Evolutionary conservation across 148 eudicot species (phyloP).

Genomic region (Fagopyrum esculentum): DNA sequence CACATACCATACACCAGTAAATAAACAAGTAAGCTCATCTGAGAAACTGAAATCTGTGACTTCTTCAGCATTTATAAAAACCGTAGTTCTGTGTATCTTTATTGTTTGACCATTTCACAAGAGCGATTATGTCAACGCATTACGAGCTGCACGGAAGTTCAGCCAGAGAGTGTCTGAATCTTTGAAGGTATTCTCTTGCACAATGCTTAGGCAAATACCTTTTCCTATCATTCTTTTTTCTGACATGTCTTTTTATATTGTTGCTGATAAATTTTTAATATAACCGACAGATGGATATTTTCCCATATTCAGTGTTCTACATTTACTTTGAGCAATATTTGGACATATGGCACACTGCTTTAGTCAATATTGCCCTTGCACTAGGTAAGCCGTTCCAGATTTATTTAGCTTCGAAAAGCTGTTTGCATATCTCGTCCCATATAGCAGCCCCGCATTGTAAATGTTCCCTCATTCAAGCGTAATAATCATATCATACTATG

Average conservation of each 20-base stretch:
- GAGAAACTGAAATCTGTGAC: neutral
- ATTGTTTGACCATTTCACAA: constrained; percentile 21
- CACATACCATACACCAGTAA: constrained; percentile 61
- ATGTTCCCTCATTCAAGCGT: neutral
- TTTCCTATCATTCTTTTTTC: neutral
- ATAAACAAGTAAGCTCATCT: constrained; percentile 40
- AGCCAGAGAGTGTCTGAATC: constrained; percentile 48
- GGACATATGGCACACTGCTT: constrained; percentile 68
- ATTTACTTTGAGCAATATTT: constrained; percentile 73
- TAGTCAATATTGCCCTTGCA: constrained; percentile 59
- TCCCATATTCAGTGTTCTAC: constrained; percentile 69
- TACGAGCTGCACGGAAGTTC: constrained; percentile 63
- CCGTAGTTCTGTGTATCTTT: neutral
- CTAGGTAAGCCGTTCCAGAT: constrained; percentile 36
- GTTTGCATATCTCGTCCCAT: neutral
- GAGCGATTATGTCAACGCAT: constrained; percentile 57
- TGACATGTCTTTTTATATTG: neutral
- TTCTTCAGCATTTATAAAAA: neutral
- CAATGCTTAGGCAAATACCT: neutral
- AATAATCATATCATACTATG: neutral
- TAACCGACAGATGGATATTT: constrained; percentile 47
- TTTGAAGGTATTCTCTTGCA: constrained; percentile 35
- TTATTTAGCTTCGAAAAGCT: neutral
- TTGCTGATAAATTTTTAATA: neutral
- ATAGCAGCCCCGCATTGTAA: neutral